Evolutionary conservation across 208 protist genomes (phyloP).

Genomic region (Crithidia sp.): DNA sequence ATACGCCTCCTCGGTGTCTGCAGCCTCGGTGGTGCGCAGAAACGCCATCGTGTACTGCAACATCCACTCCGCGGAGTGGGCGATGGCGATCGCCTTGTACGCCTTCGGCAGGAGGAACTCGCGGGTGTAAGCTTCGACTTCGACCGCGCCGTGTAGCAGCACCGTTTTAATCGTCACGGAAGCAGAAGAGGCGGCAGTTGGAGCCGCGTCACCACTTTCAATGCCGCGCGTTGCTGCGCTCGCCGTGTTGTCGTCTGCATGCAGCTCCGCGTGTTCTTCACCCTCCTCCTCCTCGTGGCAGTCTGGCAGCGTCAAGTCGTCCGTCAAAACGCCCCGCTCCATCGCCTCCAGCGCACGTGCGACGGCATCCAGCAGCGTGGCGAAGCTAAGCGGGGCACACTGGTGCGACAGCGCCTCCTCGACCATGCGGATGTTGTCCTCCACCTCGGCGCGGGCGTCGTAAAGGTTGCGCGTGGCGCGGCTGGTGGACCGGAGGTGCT

Average conservation of each 20-base stretch:
- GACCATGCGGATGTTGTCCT: constrained; percentile 57
- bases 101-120: constrained; percentile 48
- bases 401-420: constrained; percentile 45
- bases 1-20: constrained; percentile 58
- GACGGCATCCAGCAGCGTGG: constrained; percentile 57
- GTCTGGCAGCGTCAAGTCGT: constrained; percentile 53
- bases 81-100: constrained; percentile 42
- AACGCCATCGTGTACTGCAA: constrained; percentile 87
- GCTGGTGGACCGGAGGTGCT: constrained; percentile 19
- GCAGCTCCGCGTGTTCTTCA: neutral
- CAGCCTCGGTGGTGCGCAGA: constrained; percentile 52
- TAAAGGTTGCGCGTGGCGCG: constrained; percentile 18
- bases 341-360: constrained; percentile 47
- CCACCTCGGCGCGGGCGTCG: constrained; percentile 60
- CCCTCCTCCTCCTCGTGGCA: constrained; percentile 14
- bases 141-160: constrained; percentile 62
- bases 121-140: constrained; percentile 63
- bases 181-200: too few species aligned
- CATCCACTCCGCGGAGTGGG: constrained; percentile 85
- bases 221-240: too few species aligned
- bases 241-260: neutral
- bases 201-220: too few species aligned
- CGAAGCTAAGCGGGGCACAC: constrained; percentile 65
- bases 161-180: neutral
- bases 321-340: constrained; percentile 60